Evolutionary conservation across 2,329 filamentous ascomycete genomes (phyloP).

Genomic region (Calonectria naviculata): DNA sequence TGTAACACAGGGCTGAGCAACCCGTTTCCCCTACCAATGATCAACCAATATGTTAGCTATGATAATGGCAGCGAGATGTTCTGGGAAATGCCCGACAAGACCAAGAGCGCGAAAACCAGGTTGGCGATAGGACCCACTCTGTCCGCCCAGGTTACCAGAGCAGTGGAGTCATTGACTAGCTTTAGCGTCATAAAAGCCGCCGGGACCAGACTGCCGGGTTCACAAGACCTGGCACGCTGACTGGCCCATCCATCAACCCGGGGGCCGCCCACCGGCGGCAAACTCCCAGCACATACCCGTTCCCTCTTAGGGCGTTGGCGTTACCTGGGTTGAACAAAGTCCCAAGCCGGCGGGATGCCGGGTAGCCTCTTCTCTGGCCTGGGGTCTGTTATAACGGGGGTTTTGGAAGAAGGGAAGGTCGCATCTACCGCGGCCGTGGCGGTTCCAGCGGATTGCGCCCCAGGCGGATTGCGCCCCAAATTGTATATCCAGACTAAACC

Average conservation of each 20-base stretch:
- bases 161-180: slow-evolving; percentile 39
- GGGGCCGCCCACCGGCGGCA: slow-evolving; percentile 11
- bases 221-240: slow-evolving; percentile 29
- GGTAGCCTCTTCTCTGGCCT: not conserved
- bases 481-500: not conserved
- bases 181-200: slow-evolving; percentile 45
- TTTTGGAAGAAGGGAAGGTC: slow-evolving; percentile 9
- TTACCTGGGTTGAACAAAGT: not conserved
- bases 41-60: not conserved
- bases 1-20: not conserved
- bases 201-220: slow-evolving; percentile 49
- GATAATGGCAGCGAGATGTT: not conserved
- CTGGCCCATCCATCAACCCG: slow-evolving; percentile 32
- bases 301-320: not conserved
- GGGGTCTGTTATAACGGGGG: slow-evolving; percentile 9
- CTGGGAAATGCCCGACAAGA: slow-evolving; percentile 1
- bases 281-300: slow-evolving; percentile 4
- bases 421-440: slow-evolving; percentile 25
- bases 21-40: not conserved
- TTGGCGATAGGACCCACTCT: slow-evolving; percentile 25
- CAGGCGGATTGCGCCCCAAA: slow-evolving; percentile 23
- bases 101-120: slow-evolving; percentile 1
- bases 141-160: slow-evolving; percentile 23
- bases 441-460: slow-evolving; percentile 22
- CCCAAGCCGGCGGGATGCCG: slow-evolving; percentile 7